Base-by-base conservation (phyloP, 768 basidiomycete species). In the Imleria badia region DNA sequence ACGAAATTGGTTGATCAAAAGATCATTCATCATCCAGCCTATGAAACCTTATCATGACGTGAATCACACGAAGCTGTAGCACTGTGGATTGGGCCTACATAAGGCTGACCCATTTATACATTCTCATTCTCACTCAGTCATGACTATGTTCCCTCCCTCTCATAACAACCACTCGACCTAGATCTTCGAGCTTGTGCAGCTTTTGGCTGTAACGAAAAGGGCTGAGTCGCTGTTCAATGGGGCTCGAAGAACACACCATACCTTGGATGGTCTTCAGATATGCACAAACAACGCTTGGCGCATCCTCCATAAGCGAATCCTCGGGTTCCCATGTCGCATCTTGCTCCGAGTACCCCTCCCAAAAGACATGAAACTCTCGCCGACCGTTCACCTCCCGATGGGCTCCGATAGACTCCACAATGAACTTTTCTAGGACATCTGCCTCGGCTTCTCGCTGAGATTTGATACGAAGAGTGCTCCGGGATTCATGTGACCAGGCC, bases 271-370 rank as follows among this genome's bases (percentile, higher is more conserved):
- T 50, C 44, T 51, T 46, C 42, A 70, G 52, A 56, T 81, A 86
- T 30, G 74, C 78, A 40, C 67, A 54, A 31, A 87, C 72, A 0
- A 70, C 60, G 0, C 31, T 35, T 0, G 83, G 81, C 9, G 81
- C 81, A 65, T 86, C 85, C 45, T 76, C 69, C 53, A 70, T 42
- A 31, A 87, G 72, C 5, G 64, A 64, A 9, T 43, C 51, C 60
- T 78, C 79, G 11, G 76, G 78, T 60, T 86, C 84, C 85, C 85
- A 86, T 29, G 84, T 82, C 11, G 78, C 81, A 23, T 81, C 76
- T 1, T 69, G 65, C 7, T 74, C 71, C 0, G 73, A 46, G 62
- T 85, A 87, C 0, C 84, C 83, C 35, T 69, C 66, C 85, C 85
- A 87, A 53, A 73, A 72, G 15, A 87, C 80, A 42, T 69, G 59